Evolutionary conservation across 1,139 yeast genomes (phyloP).

Genomic region (Yamadazyma conglobata): DNA sequence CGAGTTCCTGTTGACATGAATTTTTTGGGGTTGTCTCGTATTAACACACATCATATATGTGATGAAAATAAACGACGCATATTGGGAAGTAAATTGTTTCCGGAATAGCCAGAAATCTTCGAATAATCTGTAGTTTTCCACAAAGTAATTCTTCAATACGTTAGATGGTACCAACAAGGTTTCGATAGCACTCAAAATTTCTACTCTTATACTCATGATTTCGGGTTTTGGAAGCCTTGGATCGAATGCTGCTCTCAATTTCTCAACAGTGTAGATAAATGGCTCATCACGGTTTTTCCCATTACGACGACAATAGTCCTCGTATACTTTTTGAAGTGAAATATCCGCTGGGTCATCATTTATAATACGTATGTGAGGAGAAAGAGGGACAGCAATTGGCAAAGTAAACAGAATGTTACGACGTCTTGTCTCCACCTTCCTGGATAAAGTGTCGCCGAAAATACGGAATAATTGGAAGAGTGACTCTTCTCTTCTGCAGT

Average conservation of each 20-base stretch:
- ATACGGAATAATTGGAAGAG: slow-evolving; percentile 88
- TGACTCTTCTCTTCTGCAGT: slow-evolving; percentile 93
- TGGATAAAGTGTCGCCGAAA: slow-evolving; percentile 74
- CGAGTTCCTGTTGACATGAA: slow-evolving; percentile 73
- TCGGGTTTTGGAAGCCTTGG: slow-evolving; percentile 93
- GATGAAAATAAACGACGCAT: slow-evolving; percentile 91
- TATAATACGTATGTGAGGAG: slow-evolving; percentile 91
- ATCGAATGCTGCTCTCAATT: slow-evolving; percentile 88
- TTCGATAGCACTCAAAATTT: slow-evolving; percentile 86
- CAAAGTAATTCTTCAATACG: slow-evolving; percentile 66
- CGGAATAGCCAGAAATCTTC: slow-evolving; percentile 98
- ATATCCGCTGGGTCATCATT: slow-evolving; percentile 77
- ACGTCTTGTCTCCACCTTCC: slow-evolving; percentile 83
- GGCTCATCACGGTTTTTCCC: slow-evolving; percentile 88
- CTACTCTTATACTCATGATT: slow-evolving; percentile 81
- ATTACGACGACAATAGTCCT: slow-evolving; percentile 73
- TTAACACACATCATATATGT: slow-evolving; percentile 95
- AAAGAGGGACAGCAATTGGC: slow-evolving; percentile 89
- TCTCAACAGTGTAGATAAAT: slow-evolving; percentile 78
- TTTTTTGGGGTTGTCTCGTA: slow-evolving; percentile 91
- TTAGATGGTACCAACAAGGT: slow-evolving; percentile 82
- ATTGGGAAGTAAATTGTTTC: slow-evolving; percentile 91
- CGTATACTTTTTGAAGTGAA: slow-evolving; percentile 85
- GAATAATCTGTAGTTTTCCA: slow-evolving; percentile 66
- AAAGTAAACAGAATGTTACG: slow-evolving; percentile 82